Conservation (phyloP, 306 rosid species). For the Glycine tomentella region DNA sequence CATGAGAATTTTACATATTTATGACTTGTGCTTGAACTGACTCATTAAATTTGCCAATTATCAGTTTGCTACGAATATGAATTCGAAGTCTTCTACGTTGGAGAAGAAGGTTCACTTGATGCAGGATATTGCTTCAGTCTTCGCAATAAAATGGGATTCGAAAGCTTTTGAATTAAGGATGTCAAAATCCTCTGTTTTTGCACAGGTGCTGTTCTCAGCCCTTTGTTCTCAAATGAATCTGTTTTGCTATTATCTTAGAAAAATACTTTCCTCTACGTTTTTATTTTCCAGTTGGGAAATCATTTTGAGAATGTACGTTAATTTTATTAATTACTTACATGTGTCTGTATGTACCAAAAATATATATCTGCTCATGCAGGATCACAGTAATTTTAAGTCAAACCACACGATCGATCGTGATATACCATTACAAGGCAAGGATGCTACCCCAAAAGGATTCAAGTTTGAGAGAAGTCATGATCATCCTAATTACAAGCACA, state of each 20-base stretch:
- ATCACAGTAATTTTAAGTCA: constrained; percentile 49
- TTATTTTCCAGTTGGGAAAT: constrained; percentile 11
- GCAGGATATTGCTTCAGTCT: constrained; percentile 79
- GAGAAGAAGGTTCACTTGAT: constrained; percentile 78
- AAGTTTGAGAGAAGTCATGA: constrained; percentile 49
- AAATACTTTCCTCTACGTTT: no score
- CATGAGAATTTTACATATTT: constrained; percentile 30
- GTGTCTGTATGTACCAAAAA: not conserved
- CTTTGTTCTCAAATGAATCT: no score
- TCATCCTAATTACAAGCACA: constrained; percentile 47
- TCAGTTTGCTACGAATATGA: constrained; percentile 80
- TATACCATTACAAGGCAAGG: constrained; percentile 51
- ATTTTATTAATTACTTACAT: constrained; percentile 14
- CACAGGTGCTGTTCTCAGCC: constrained; percentile 75
- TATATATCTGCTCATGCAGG: constrained; percentile 61
- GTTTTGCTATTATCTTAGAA: no score
- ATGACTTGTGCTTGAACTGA: constrained; percentile 45
- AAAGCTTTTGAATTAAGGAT: constrained; percentile 79
- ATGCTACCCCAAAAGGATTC: constrained; percentile 53
- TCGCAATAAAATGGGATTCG: constrained; percentile 88
- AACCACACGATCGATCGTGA: constrained; percentile 42
- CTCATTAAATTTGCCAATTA: constrained; percentile 41
- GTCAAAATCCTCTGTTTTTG: constrained; percentile 62
- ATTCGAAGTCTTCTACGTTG: constrained; percentile 70
- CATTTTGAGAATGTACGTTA: constrained; percentile 16